Percentiles rank a stretch among this genome's conserved stretches.
Conservation (phyloP, 208 protist genomes). For the Acanthamoeba triangularis region DNA sequence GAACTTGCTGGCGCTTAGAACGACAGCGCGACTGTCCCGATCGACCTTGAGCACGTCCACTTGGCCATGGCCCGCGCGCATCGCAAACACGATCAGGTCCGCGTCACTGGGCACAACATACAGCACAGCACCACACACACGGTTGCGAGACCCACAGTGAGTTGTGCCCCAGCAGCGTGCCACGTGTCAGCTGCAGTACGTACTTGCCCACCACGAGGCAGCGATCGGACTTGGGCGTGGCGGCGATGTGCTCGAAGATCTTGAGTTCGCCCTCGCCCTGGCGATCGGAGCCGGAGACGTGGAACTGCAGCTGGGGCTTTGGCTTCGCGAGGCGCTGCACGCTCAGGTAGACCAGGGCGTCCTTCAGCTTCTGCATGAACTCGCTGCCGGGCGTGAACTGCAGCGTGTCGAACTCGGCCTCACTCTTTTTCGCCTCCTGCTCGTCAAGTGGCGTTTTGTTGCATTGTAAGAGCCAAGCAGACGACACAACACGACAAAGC, state of each 20-base stretch:
- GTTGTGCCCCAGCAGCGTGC: background rate
- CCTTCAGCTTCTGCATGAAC: slow-evolving; percentile 75
- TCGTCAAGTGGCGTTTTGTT: too few relatives aligned
- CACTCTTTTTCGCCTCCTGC: slow-evolving; percentile 9
- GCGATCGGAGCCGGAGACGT: slow-evolving; percentile 64
- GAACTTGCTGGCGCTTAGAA: slow-evolving; percentile 31
- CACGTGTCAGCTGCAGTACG: too few relatives aligned
- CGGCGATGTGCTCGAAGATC: slow-evolving; percentile 72
- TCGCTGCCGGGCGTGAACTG: slow-evolving; percentile 68
- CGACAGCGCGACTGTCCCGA: background rate
- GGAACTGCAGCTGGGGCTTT: background rate
- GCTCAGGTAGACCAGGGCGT: slow-evolving; percentile 51
- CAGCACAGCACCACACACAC: background rate
- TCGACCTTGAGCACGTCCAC: slow-evolving; percentile 61
- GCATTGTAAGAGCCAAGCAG: background rate
- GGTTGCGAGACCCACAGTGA: background rate
- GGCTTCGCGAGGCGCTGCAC: slow-evolving; percentile 10
- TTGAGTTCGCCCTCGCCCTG: slow-evolving; percentile 67
- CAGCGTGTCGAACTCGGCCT: slow-evolving; percentile 30
- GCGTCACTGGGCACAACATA: slow-evolving; percentile 44
- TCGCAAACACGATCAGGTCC: slow-evolving; percentile 62
- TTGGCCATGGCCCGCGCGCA: slow-evolving; percentile 41
- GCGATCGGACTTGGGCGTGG: slow-evolving; percentile 26
- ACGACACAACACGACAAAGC: too few relatives aligned
- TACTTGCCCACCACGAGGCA: slow-evolving; percentile 75